Percentiles rank a stretch among this genome's conserved stretches.
Conservation (phyloP, 108 stramenopile species). For the Fistulifera solaris region DNA sequence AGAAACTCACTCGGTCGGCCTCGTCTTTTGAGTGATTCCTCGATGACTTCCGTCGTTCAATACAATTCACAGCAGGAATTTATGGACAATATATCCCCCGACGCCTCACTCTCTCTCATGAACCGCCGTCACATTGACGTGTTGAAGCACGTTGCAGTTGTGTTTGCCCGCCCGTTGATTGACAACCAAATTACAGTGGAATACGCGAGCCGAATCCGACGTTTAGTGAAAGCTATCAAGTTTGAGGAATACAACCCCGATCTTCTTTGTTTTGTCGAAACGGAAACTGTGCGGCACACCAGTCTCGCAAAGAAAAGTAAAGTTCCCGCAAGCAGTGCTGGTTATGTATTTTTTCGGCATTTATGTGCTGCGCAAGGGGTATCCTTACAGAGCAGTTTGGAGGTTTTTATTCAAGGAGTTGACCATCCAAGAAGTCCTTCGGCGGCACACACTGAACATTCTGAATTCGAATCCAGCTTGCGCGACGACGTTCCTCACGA, state of each 20-base stretch:
- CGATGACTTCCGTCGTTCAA: too few relatives aligned
- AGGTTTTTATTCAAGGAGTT: conserved; percentile 25
- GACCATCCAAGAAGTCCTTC: too few relatives aligned
- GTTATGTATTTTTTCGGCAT: conserved; percentile 62
- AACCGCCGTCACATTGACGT: neutral
- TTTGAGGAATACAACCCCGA: conserved; percentile 28
- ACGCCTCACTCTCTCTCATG: too few relatives aligned
- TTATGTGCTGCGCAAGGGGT: conserved; percentile 47
- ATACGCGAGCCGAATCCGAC: conserved; percentile 53
- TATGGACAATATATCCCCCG: too few relatives aligned
- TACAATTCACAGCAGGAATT: too few relatives aligned
- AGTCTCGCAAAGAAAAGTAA: conserved; percentile 12
- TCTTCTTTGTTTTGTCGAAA: conserved; percentile 57
- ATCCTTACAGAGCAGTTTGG: conserved; percentile 25
- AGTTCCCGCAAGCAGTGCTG: conserved; percentile 40
- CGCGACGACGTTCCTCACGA: too few relatives aligned
- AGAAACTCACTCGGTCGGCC: too few relatives aligned
- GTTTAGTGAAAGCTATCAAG: conserved; percentile 44
- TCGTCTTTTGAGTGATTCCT: too few relatives aligned
- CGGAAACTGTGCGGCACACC: neutral
- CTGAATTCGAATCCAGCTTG: too few relatives aligned
- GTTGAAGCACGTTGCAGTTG: conserved; percentile 35
- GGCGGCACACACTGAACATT: too few relatives aligned
- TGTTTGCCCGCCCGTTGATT: conserved; percentile 53
- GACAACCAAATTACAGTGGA: conserved; percentile 61